These are phyloP conservation scores for Amaranthus hypochondriacus DNA, from an alignment of 148 eudicot genomes.

Conservation along the genomic window DNA sequence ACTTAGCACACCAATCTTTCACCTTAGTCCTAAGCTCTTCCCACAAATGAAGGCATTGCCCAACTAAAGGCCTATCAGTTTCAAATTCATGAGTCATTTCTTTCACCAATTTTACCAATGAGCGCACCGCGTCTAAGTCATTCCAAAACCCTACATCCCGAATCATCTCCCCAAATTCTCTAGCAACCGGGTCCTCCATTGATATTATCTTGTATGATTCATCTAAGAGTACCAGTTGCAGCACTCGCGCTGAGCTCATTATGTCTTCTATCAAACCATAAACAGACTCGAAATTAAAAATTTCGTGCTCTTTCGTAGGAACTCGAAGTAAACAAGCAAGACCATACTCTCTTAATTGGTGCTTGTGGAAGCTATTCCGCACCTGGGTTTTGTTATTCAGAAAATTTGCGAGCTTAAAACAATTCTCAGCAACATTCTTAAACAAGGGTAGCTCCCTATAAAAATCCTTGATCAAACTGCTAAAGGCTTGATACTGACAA, in stretches of 20 bases:
- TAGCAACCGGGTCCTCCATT: conserved; percentile 68
- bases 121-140: conserved; percentile 72
- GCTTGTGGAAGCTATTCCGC: conserved; percentile 55
- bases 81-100: conserved; percentile 71
- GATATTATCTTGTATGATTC: conserved; percentile 63
- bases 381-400: conserved; percentile 63
- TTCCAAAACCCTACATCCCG: conserved; percentile 85
- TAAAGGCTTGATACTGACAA: conserved; percentile 75
- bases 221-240: conserved; percentile 56
- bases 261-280: conserved; percentile 64
- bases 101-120: conserved; percentile 59
- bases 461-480: conserved; percentile 75
- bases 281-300: conserved; percentile 42
- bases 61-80: conserved; percentile 63
- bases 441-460: conserved; percentile 71
- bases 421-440: conserved; percentile 59
- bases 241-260: conserved; percentile 60
- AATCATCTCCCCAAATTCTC: conserved; percentile 76
- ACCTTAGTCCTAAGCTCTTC: conserved; percentile 66
- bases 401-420: conserved; percentile 58
- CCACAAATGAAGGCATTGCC: conserved; percentile 93
- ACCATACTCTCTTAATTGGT: conserved; percentile 65
- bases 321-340: conserved; percentile 45
- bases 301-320: conserved; percentile 33
- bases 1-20: conserved; percentile 76